phyloP scores from a whole-genome alignment of 306 rosid species.

The Trifolium pratense region DNA sequence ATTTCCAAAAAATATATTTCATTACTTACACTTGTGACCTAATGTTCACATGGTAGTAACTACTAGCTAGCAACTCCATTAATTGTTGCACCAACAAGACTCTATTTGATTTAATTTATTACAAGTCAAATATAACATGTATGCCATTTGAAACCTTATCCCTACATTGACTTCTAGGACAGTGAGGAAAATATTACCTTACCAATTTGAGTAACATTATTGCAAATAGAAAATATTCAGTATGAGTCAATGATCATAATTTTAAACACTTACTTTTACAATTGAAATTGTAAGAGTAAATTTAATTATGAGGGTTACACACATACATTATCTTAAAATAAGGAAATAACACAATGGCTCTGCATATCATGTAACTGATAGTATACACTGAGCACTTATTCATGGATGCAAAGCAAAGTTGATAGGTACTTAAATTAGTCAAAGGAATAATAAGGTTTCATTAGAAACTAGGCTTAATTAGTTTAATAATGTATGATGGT shows the following conservation, averaged over 20 bases:
- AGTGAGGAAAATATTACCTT: constrained; percentile 6
- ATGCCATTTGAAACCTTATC: constrained; percentile 5
- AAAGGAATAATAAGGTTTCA: constrained; percentile 18
- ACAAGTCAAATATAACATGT: background rate
- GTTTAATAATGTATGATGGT: constrained; percentile 30
- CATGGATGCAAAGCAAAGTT: background rate
- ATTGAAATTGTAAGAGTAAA: constrained; percentile 21
- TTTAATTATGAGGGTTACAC: background rate
- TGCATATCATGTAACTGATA: constrained; percentile 26
- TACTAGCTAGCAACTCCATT: constrained; percentile 21
- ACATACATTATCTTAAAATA: constrained; percentile 19
- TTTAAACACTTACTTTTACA: background rate
- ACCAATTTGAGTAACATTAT: background rate
- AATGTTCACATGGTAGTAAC: constrained; percentile 8
- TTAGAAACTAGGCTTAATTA: constrained; percentile 9
- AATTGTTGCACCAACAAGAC: constrained; percentile 15
- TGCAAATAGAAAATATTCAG: constrained; percentile 2
- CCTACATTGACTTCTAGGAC: constrained; percentile 10
- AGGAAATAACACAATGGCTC: background rate
- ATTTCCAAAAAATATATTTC: background rate
- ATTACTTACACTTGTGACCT: background rate
- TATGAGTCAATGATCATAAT: background rate
- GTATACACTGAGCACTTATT: constrained; percentile 32
- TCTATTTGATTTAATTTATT: background rate
- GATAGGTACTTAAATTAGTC: background rate